Conservation (phyloP, 768 basidiomycete species). For the Trametes cingulata region DNA sequence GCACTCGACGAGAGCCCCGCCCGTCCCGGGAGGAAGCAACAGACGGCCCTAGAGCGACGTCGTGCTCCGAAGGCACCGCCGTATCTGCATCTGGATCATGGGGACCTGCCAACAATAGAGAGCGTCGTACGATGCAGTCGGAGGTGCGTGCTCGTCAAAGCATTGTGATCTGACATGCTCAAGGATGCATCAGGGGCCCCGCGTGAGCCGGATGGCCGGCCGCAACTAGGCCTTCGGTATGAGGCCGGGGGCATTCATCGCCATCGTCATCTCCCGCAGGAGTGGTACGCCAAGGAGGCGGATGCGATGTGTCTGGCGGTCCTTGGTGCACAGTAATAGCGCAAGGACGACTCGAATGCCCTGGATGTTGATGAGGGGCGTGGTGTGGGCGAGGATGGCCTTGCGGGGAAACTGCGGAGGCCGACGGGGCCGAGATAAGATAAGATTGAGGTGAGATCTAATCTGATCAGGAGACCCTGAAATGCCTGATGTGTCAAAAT, state of each 20-base stretch:
- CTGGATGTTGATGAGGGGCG: neutral
- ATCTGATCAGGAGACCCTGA: constrained; percentile 5
- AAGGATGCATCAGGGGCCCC: neutral
- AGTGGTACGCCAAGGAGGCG: neutral
- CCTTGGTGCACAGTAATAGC: neutral
- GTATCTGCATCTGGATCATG: neutral
- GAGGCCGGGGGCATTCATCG: neutral
- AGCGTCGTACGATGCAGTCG: neutral
- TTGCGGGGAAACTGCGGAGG: constrained; percentile 12
- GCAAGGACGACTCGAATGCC: neutral
- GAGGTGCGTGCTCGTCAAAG: neutral
- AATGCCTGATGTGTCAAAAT: constrained; percentile 10
- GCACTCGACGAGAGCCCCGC: neutral
- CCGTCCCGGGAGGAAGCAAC: neutral
- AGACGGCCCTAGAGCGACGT: neutral
- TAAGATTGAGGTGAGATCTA: constrained; percentile 13
- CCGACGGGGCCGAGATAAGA: constrained; percentile 13
- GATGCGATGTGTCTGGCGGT: neutral
- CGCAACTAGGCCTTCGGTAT: constrained; percentile 10
- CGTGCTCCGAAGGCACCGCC: neutral
- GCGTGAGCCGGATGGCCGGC: neutral
- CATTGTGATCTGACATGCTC: constrained; percentile 4
- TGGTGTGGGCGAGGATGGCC: neutral
- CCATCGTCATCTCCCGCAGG: neutral
- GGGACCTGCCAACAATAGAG: neutral